Evolutionary conservation across 495 filamentous ascomycete species (phyloP).

Genomic region (Aspergillus funiculosus): DNA sequence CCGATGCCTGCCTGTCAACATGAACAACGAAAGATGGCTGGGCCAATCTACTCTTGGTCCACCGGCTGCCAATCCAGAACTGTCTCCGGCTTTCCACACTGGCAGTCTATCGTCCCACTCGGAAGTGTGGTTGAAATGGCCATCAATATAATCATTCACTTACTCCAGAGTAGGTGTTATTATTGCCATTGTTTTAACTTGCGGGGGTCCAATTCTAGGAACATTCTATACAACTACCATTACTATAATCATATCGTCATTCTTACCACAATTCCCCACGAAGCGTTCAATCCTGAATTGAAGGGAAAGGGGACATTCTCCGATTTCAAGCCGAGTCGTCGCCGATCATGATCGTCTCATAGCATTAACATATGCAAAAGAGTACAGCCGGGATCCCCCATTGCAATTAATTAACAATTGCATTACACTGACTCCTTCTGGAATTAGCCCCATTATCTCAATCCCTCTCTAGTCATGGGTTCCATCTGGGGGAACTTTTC

Average conservation of each 20-base stretch:
- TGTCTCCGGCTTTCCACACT: conserved; percentile 6
- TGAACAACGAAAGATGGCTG: conserved; percentile 21
- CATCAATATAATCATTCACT: background rate
- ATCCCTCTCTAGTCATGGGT: conserved; percentile 4
- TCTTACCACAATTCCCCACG: background rate
- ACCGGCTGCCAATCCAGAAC: conserved; percentile 11
- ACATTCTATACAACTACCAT: background rate
- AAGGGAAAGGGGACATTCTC: conserved; percentile 4
- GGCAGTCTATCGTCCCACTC: conserved; percentile 11
- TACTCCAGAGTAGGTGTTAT: background rate
- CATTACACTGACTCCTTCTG: conserved; percentile 3
- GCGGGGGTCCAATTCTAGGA: background rate
- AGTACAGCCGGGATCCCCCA: background rate
- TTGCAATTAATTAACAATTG: conserved; percentile 6
- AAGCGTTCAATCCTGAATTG: conserved; percentile 6
- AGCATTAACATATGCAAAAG: conserved; percentile 13
- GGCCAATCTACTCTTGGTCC: conserved; percentile 22
- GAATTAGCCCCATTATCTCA: background rate
- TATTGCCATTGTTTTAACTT: background rate
- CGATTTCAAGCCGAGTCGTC: conserved; percentile 15
- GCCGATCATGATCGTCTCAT: conserved; percentile 17
- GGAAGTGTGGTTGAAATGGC: background rate
- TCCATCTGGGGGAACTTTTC: conserved; percentile 16
- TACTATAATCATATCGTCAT: background rate
- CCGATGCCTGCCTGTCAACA: conserved; percentile 46